Conservation (phyloP, 257 asterid genomes). For the Fraxinus pennsylvanica region DNA sequence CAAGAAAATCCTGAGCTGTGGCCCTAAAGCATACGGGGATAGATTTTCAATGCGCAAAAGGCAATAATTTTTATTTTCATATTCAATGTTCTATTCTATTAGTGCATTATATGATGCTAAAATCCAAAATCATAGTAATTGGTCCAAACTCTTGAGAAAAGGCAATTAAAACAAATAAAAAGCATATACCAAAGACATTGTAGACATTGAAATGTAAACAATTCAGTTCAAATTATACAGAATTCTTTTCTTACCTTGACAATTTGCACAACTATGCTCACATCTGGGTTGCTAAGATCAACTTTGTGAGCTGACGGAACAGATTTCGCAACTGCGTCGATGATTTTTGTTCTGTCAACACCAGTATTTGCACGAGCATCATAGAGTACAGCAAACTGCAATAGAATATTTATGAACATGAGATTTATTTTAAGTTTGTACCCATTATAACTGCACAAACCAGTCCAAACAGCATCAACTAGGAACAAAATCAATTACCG, state of each 20-base stretch:
- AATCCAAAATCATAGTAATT: background rate
- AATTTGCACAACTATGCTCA: constrained; percentile 76
- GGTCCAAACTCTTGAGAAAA: background rate
- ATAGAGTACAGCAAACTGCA: constrained; percentile 81
- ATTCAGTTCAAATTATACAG: background rate
- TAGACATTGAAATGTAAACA: background rate
- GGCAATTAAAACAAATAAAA: background rate
- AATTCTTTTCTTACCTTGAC: constrained; percentile 57
- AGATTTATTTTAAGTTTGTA: background rate
- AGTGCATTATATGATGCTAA: background rate
- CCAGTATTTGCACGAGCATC: constrained; percentile 98
- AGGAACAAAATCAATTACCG: background rate
- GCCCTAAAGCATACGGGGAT: too few relatives aligned
- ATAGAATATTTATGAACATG: constrained; percentile 16
- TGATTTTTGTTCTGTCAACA: constrained; percentile 68
- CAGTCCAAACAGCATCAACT: background rate
- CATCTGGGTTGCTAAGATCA: constrained; percentile 81
- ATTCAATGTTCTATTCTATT: background rate
- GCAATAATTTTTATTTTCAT: background rate
- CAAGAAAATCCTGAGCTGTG: background rate
- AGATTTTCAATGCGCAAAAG: background rate
- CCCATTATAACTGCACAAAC: background rate
- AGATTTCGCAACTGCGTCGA: constrained; percentile 76
- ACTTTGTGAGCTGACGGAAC: constrained; percentile 81
- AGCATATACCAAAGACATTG: background rate